A percentile compares a stretch with the other conserved stretches of the same genome.
Evolutionary conservation across 352 stramenopile species (phyloP).

Genomic region (Pythium graminicola): DNA sequence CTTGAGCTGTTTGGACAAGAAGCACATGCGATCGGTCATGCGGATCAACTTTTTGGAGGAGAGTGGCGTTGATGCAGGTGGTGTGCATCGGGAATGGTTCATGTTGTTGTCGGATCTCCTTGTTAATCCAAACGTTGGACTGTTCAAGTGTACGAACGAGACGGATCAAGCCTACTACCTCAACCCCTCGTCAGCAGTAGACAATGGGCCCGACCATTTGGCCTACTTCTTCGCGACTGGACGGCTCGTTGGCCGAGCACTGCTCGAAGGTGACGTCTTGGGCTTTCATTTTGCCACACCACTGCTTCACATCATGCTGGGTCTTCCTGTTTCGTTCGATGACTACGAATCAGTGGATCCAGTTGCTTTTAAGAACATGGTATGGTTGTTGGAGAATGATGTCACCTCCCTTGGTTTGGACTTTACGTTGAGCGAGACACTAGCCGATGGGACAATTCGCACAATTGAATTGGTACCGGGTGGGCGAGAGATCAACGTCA

Average conservation of each 20-base stretch:
- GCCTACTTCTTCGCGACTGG: conserved; percentile 57
- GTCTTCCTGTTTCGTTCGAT: conserved; percentile 90
- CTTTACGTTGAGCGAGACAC: conserved; percentile 31
- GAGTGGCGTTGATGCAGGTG: conserved; percentile 46
- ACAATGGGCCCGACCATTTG: conserved; percentile 66
- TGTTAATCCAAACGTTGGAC: conserved; percentile 34
- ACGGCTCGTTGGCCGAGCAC: conserved; percentile 47
- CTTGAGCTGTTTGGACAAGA: conserved; percentile 34
- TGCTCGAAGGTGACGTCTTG: conserved; percentile 91
- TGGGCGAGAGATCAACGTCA: conserved; percentile 68
- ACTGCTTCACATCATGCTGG: conserved; percentile 96
- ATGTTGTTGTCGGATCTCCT: conserved; percentile 70
- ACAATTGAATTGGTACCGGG: conserved; percentile 18
- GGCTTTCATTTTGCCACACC: conserved; percentile 92
- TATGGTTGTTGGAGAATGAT: conserved; percentile 45
- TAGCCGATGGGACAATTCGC: neutral
- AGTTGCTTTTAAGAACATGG: conserved; percentile 40
- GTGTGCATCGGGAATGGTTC: conserved; percentile 66
- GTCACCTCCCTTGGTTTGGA: conserved; percentile 36
- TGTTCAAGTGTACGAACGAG: conserved; percentile 51
- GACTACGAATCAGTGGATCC: conserved; percentile 88
- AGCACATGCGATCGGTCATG: conserved; percentile 29
- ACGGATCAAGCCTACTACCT: conserved; percentile 59
- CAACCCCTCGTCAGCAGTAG: conserved; percentile 52
- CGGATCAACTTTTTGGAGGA: conserved; percentile 54